Evolutionary conservation across 768 basidiomycete species (phyloP), one percentile per base, ranked within the genome.

Genomic region (Roridomyces roridus): DNA sequence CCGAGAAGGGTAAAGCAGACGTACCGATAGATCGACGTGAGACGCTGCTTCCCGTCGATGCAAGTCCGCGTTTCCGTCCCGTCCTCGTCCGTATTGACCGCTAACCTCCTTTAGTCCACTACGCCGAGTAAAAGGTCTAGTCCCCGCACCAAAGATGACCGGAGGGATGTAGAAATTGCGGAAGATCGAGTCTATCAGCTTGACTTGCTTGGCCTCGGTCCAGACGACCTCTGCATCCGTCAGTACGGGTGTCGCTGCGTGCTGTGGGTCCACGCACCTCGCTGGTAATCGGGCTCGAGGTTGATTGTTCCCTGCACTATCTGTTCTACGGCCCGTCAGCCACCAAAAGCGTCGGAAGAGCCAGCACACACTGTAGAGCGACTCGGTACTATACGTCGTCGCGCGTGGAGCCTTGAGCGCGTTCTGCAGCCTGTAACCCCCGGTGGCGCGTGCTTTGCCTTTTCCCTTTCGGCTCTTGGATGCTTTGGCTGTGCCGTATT

Each of bases 31-130:
- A 94, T 87, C 0, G 89, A 91, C 0, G 89, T 92, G 43, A 92
- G 68, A 23, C 92, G 74, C 67, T 94, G 92, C 65, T 94, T 94
- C 17, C 92, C 92, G 63, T 92, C 90, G 8, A 90, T 89, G 63
- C 88, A 90, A 1, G 83, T 85, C 62, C 83, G 84, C 4, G 73
- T 77, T 65, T 90, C 89, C 0, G 80, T 72, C 0, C 91, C 91
- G 63, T 92, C 89, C 0, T 85, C 81, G 29, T 69, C 65, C 2
- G 74, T 68, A 20, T 81, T 72, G 12, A 84, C 79, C 57, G 87
- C 85, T 77, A 64, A n/a, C n/a, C n/a, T n/a, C 29, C 65, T 59
- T 5, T 60, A 56, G 29, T 35, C n/a, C 1, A 4, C 25, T 34
- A 39, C 31, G 51, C 12, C 54, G 60, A 44, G n/a, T 46, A 10